Evolutionary conservation across 371 early-diverging fungal species (phyloP).

Genomic region (Rhizopus sp.): DNA sequence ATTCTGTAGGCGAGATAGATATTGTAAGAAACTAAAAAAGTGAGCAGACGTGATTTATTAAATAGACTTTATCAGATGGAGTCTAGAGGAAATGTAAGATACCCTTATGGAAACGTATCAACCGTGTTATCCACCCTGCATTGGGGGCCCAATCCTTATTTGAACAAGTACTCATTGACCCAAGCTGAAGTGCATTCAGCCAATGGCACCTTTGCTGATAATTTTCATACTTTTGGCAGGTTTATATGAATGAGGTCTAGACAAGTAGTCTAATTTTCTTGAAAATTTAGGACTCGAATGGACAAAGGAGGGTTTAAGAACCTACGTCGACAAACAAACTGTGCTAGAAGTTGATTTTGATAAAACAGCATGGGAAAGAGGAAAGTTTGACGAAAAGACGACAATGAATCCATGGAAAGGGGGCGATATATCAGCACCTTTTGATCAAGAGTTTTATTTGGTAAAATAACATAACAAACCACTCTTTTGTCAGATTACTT

Average conservation of each 20-base stretch:
- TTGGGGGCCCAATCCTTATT: slow-evolving; percentile 59
- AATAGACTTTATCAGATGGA: slow-evolving; percentile 42
- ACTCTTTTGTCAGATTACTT: neutral
- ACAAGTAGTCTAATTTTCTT: neutral
- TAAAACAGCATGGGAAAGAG: slow-evolving; percentile 46
- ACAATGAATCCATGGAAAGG: slow-evolving; percentile 58
- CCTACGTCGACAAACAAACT: slow-evolving; percentile 59
- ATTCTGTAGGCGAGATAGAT: slow-evolving; percentile 45
- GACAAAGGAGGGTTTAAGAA: slow-evolving; percentile 60
- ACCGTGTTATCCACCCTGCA: slow-evolving; percentile 58
- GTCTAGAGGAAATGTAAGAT: slow-evolving; percentile 60
- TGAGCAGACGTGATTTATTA: neutral
- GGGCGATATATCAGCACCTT: slow-evolving; percentile 58
- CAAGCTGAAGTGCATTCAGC: slow-evolving; percentile 35
- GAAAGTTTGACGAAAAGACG: slow-evolving; percentile 43
- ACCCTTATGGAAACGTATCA: slow-evolving; percentile 48
- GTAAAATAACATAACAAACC: slow-evolving; percentile 21
- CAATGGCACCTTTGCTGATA: slow-evolving; percentile 45
- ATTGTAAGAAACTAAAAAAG: slow-evolving; percentile 29
- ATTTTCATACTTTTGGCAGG: slow-evolving; percentile 44
- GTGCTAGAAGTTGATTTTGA: slow-evolving; percentile 62
- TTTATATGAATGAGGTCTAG: neutral
- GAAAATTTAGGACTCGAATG: slow-evolving; percentile 52
- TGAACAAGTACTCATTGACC: slow-evolving; percentile 46
- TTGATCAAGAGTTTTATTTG: slow-evolving; percentile 67